phyloP scores from a whole-genome alignment of 2,329 filamentous ascomycete species.

The Fusarium nodosum region DNA sequence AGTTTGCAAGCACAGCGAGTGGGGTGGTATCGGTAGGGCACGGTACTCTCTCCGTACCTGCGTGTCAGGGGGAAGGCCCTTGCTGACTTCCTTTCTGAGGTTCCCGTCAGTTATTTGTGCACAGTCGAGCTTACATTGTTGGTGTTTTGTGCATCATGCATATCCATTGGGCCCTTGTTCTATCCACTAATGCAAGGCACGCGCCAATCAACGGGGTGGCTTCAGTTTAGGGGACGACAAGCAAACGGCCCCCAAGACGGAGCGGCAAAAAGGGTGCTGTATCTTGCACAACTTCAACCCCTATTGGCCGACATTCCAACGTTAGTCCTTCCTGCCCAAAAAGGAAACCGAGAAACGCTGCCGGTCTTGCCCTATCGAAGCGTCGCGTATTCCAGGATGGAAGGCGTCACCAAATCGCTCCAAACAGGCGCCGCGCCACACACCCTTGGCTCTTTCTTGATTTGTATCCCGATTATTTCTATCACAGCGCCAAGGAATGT shows the following conservation, averaged over 20 bases:
- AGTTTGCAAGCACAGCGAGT: conserved; percentile 33
- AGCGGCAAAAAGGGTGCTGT: conserved; percentile 31
- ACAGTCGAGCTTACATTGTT: conserved; percentile 17
- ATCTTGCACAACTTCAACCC: conserved; percentile 21
- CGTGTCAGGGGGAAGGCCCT: conserved; percentile 33
- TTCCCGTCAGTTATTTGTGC: conserved; percentile 17
- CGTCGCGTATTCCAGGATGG: conserved; percentile 25
- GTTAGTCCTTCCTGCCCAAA: conserved; percentile 35
- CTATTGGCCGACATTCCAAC: conserved; percentile 30
- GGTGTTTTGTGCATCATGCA: conserved; percentile 21
- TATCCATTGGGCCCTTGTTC: conserved; percentile 19
- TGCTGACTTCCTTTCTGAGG: conserved; percentile 19
- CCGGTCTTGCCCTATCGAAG: conserved; percentile 38
- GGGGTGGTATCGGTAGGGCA: conserved; percentile 38
- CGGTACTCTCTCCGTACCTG: conserved; percentile 32
- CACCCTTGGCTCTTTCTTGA: conserved; percentile 8
- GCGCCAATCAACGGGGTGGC: conserved; percentile 34
- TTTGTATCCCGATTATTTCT: conserved; percentile 25
- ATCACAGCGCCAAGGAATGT: conserved; percentile 22
- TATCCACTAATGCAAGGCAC: conserved; percentile 50
- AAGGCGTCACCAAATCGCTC: conserved; percentile 36
- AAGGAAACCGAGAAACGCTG: conserved; percentile 37
- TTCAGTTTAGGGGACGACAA: conserved; percentile 29
- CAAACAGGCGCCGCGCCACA: conserved; percentile 22
- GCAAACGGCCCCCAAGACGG: conserved; percentile 43